Evolutionary conservation across 257 asterid species (phyloP).

Genomic region (Henckelia pumila): DNA sequence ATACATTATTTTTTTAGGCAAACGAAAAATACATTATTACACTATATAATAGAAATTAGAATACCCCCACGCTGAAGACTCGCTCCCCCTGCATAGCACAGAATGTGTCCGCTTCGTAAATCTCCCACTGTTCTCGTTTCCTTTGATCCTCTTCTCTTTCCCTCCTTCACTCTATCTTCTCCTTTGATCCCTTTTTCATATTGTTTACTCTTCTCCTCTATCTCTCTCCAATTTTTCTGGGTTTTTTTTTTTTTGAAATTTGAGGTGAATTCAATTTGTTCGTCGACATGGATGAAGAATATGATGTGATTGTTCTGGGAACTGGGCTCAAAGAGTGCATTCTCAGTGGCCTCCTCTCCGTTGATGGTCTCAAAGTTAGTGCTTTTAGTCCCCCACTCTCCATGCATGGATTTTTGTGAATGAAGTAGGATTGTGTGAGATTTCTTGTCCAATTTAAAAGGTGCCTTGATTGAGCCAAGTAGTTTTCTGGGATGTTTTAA

Average conservation of each 20-base stretch:
- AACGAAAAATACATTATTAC: no score
- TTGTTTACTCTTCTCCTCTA: not conserved
- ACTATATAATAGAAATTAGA: not conserved
- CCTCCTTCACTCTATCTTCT: conserved; percentile 14
- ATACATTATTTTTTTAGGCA: no score
- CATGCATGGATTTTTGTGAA: not conserved
- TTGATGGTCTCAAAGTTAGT: conserved; percentile 77
- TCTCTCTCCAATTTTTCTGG: not conserved
- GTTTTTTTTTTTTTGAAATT: not conserved
- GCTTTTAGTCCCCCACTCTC: not conserved
- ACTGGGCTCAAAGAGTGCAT: conserved; percentile 97
- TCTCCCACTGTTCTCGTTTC: conserved; percentile 32
- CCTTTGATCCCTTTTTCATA: conserved; percentile 16
- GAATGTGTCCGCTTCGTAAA: conserved; percentile 7
- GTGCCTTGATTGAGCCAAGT: not conserved
- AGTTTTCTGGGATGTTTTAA: not conserved
- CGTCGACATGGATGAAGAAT: conserved; percentile 78
- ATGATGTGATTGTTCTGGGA: conserved; percentile 91
- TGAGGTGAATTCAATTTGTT: not conserved
- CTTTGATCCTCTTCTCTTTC: conserved; percentile 13
- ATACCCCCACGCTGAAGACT: conserved; percentile 31
- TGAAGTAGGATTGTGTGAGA: not conserved
- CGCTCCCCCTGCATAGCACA: conserved; percentile 27
- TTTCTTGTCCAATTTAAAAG: no score
- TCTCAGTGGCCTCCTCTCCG: conserved; percentile 90